Base-by-base conservation (phyloP, 768 basidiomycete species). In the Steccherinum ochraceum region DNA sequence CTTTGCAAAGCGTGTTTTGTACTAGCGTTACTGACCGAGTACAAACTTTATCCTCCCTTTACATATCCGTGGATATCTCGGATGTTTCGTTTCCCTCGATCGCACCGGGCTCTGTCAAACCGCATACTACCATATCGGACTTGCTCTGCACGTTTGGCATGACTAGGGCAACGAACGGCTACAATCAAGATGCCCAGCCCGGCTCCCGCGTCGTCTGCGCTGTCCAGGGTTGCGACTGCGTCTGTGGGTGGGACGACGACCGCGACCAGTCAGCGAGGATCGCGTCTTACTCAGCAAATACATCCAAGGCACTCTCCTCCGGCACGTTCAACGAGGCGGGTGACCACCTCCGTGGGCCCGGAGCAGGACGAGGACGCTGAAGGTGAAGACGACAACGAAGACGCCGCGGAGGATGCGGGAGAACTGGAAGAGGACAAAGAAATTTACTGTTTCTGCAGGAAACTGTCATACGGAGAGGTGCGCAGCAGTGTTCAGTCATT, bases 381-480 rank as follows among this genome's bases (percentile, higher is more conserved):
- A 51, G 67, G 67, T 24, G 67, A 69, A 42, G 68, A 68, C 13
- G 67, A 66, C 25, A 55, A 63, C 16, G 66, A 65, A 21, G 67
- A 68, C 7, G 69, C 54, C 1, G 73, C 71, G n/a, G 71, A 66
- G 1, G 74, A 73, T 24, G 77, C 69, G 40, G 72, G 67, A 13
- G 79, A 74, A n/a, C 77, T 74, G 46, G 75, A 67, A 1, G 80
- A 79, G 57, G 79, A 84, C 64, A 75, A 81, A 60, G 70, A 71
- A 48, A 56, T 81, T 3, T 84, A 84, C 53, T 84, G 83, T 64
- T 75, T 75, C 66, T 84, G 83, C 63, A 77, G 76, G 57, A 78
- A 80, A 60, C 71, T 76, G 56, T 80, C 77, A 45, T 83, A 80
- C 57, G 83, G 83, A 45, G 81, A 80, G 66, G 72, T 73, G 50